Conservation (phyloP, 1,284 basidiomycete genomes). For the Microbotryomycetes sp. region DNA sequence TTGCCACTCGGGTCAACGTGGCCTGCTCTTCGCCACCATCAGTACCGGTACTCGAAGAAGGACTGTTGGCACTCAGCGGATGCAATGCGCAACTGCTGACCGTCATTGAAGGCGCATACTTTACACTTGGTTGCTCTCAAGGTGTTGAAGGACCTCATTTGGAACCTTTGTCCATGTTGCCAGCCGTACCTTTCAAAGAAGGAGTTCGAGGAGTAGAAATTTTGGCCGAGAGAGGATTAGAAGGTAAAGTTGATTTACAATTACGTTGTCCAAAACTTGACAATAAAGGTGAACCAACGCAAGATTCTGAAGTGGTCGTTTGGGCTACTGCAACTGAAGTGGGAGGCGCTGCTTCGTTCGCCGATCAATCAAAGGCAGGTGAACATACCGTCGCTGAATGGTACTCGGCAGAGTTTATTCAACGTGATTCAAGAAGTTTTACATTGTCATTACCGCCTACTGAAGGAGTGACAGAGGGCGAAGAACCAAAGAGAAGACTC, state of each 20-base stretch:
- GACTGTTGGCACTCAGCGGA: constrained; percentile 30
- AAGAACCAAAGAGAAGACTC: constrained; percentile 31
- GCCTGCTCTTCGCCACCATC: constrained; percentile 36
- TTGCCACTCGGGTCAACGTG: constrained; percentile 29
- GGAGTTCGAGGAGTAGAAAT: constrained; percentile 33
- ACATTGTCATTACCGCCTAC: constrained; percentile 33
- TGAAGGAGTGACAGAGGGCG: constrained; percentile 28
- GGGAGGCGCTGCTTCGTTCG: constrained; percentile 21
- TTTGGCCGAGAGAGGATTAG: constrained; percentile 29
- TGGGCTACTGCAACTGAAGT: constrained; percentile 27
- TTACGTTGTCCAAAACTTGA: constrained; percentile 26
- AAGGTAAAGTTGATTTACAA: constrained; percentile 33
- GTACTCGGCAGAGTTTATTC: constrained; percentile 32
- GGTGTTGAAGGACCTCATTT: constrained; percentile 21
- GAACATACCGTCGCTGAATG: constrained; percentile 32
- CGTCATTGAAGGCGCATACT: constrained; percentile 34
- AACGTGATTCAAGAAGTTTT: constrained; percentile 34
- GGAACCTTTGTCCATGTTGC: constrained; percentile 28
- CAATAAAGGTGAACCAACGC: constrained; percentile 19
- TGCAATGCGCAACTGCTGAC: constrained; percentile 36
- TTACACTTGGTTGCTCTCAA: constrained; percentile 34
- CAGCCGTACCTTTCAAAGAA: constrained; percentile 34
- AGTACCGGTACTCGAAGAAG: constrained; percentile 35
- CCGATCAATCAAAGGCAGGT: constrained; percentile 14
- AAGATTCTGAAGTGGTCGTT: constrained; percentile 26